phyloP scores from a whole-genome alignment of 1,139 yeast species.

The Scheffersomyces insectosa region DNA sequence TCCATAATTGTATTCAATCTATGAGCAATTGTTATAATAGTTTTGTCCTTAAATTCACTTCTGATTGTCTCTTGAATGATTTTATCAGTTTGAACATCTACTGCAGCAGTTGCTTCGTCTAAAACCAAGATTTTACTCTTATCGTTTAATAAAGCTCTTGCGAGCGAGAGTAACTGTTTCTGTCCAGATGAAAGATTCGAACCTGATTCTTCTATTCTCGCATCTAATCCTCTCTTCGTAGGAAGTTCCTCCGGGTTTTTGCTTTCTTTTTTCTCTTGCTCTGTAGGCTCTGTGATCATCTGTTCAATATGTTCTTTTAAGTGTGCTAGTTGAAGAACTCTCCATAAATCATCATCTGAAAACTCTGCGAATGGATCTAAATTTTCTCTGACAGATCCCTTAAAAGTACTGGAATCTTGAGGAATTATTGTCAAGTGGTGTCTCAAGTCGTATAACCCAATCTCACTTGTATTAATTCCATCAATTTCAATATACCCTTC shows the following conservation, averaged over 20 bases:
- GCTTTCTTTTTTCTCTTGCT: constrained; percentile 17
- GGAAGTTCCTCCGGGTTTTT: constrained; percentile 14
- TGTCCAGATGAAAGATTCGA: constrained; percentile 24
- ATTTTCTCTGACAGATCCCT: constrained; percentile 30
- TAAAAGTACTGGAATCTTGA: constrained; percentile 32
- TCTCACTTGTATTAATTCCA: constrained; percentile 21
- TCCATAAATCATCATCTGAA: constrained; percentile 28
- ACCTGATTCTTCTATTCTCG: constrained; percentile 20
- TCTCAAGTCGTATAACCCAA: constrained; percentile 31
- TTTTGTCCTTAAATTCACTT: constrained; percentile 22
- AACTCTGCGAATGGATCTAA: constrained; percentile 28
- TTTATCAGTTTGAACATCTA: constrained; percentile 28
- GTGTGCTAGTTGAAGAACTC: constrained; percentile 28
- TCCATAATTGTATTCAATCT: constrained; percentile 28
- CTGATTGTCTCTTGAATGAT: constrained; percentile 26
- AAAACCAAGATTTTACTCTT: constrained; percentile 21
- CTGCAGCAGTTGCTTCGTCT: constrained; percentile 30
- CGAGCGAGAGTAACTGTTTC: constrained; percentile 21
- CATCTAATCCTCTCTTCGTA: constrained; percentile 16
- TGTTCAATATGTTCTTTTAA: constrained; percentile 27
- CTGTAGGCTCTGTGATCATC: constrained; percentile 27
- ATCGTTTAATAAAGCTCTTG: constrained; percentile 21
- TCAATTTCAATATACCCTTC: constrained; percentile 29
- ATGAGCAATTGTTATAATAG: constrained; percentile 28
- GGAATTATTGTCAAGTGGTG: constrained; percentile 31